Evolutionary conservation across 2,329 filamentous ascomycete species (phyloP).

Genomic region (Trichoderma sp.): DNA sequence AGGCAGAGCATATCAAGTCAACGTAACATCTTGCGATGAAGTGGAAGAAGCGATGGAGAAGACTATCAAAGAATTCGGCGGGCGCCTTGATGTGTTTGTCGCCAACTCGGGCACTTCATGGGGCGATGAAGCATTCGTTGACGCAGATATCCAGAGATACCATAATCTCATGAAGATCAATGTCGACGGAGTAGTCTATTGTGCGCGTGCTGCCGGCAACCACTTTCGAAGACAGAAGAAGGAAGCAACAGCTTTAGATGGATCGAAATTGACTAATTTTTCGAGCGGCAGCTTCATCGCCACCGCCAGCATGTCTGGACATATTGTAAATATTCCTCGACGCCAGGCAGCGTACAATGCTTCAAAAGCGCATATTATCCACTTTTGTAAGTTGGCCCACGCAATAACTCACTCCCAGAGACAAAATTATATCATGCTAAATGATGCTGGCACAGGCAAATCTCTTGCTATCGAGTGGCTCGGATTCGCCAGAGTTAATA

Average conservation of each 20-base stretch:
- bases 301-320: conserved; percentile 76
- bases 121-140: conserved; percentile 28
- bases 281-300: conserved; percentile 10
- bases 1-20: conserved; percentile 27
- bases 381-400: conserved; percentile 61
- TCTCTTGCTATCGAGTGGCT: conserved; percentile 76
- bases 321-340: conserved; percentile 77
- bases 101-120: conserved; percentile 36
- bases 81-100: conserved; percentile 38
- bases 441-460: conserved; percentile 47
- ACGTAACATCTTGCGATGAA: conserved; percentile 27
- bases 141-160: conserved; percentile 38
- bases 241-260: conserved; percentile 62
- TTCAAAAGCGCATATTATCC: conserved; percentile 38
- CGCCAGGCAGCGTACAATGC: conserved; percentile 73
- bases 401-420: neutral
- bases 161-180: conserved; percentile 54
- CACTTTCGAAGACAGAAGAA: conserved; percentile 70
- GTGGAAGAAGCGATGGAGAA: conserved; percentile 36
- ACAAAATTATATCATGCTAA: neutral
- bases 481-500: conserved; percentile 71
- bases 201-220: conserved; percentile 66
- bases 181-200: conserved; percentile 76
- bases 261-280: neutral
- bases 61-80: conserved; percentile 36